Base-by-base conservation (phyloP, 2,329 filamentous ascomycete species). In the Trichoderma oligosporum region DNA sequence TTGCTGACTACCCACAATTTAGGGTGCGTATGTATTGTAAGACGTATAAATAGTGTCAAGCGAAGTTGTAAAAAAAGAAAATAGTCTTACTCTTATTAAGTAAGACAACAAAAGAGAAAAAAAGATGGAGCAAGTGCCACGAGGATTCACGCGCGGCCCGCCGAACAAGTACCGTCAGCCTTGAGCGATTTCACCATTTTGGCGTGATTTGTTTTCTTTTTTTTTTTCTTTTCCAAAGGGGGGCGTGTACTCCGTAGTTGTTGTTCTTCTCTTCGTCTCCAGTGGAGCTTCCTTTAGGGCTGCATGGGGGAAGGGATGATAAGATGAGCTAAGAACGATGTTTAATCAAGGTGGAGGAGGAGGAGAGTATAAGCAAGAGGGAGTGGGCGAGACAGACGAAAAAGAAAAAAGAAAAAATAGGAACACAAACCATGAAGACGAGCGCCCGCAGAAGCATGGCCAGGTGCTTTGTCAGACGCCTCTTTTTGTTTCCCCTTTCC, bases 71-170 rank as follows among this genome's bases (percentile, higher is more conserved):
- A 38, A 29, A 31, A 31, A 31, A 31, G 27, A 31, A 31, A 11
- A 31, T n/a, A n/a, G n/a, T n/a, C n/a, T n/a, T n/a, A n/a, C n/a
- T n/a, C n/a, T n/a, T n/a, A n/a, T n/a, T n/a, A n/a, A n/a, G n/a
- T n/a, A n/a, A n/a, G n/a, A n/a, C n/a, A 31, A 31, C 6, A 31
- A 31, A 31, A 31, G 11, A 31, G 27, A 11, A 6, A 31, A 29
- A 45, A 29, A 31, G 25, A 27, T 55, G 52, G 52, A 46, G 52
- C 45, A 36, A 46, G 22, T 55, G 52, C 52, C 52, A 55, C 52
- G 52, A 55, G 52, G 52, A 55, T 55, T 55, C 52, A 29, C 52
- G 20, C 38, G 52, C 52, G 52, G 52, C 41, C 52, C 52, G 52
- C 42, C 41, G 41, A 55, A 12, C 52, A 41, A 55, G 31, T 39